These are phyloP conservation scores for Saxophila tyrrhenica DNA, from an alignment of 495 filamentous ascomycete genomes.

Conservation along the genomic window DNA sequence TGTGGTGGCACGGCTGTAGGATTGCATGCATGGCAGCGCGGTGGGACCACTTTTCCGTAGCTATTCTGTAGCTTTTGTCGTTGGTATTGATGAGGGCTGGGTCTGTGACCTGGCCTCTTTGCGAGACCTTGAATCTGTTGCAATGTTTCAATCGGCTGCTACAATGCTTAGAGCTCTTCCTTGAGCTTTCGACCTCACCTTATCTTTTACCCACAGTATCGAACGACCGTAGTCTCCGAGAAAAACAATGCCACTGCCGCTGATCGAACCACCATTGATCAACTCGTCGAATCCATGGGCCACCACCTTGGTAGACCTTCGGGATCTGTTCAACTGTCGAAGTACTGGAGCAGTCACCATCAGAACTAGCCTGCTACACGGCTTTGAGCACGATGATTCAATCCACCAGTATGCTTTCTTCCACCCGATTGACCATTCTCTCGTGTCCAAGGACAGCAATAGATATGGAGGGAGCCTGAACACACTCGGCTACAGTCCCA, in stretches of 20 bases:
- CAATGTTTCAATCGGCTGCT: too few species aligned
- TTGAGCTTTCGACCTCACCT: background rate
- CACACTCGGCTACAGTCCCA: slow-evolving; percentile 36
- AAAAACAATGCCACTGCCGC: slow-evolving; percentile 10
- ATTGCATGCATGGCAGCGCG: background rate
- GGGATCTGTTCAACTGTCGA: slow-evolving; percentile 42
- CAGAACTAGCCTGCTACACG: slow-evolving; percentile 47
- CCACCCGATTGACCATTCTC: slow-evolving; percentile 19
- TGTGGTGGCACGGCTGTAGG: background rate
- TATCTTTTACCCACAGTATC: too few species aligned
- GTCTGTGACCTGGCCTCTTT: too few species aligned
- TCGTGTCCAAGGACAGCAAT: background rate
- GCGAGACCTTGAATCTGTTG: too few species aligned
- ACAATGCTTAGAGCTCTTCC: too few species aligned
- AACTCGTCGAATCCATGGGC: slow-evolving; percentile 66
- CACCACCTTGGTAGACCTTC: slow-evolving; percentile 46
- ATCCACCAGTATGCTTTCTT: slow-evolving; percentile 36
- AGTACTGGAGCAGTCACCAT: slow-evolving; percentile 60
- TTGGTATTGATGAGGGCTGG: too few species aligned
- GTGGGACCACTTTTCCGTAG: background rate
- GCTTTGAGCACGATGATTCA: slow-evolving; percentile 45
- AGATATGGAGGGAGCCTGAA: slow-evolving; percentile 28
- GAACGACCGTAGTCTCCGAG: too few species aligned
- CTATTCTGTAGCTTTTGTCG: background rate
- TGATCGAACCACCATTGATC: slow-evolving; percentile 51